phyloP scores from a whole-genome alignment of 1,284 basidiomycete species.

The Trichosporon inkin region DNA sequence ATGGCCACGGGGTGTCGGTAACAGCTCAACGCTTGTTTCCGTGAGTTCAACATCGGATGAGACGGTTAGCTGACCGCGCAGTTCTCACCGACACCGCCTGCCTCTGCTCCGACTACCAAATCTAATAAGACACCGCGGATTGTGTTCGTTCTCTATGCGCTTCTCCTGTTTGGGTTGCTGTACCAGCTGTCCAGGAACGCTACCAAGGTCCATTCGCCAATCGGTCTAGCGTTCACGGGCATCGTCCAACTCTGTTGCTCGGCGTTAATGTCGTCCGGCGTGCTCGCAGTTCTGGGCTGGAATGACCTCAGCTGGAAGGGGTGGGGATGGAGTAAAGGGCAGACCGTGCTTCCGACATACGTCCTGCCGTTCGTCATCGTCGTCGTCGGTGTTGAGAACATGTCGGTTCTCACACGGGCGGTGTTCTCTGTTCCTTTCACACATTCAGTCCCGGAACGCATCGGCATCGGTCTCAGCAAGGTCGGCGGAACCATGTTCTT shows the following conservation, averaged over 20 bases:
- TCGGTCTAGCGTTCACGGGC: conserved; percentile 90
- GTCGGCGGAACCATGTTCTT: conserved; percentile 88
- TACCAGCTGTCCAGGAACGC: conserved; percentile 67
- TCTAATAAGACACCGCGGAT: conserved; percentile 57
- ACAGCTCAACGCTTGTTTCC: conserved; percentile 22
- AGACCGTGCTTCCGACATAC: conserved; percentile 51
- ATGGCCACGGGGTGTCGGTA: conserved; percentile 13
- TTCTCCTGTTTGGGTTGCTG: conserved; percentile 72
- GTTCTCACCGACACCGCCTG: conserved; percentile 3
- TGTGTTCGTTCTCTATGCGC: conserved; percentile 71
- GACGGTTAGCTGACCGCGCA: neutral
- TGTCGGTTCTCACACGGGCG: conserved; percentile 84
- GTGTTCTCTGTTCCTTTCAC: conserved; percentile 85
- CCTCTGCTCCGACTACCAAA: neutral
- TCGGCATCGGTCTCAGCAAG: conserved; percentile 79
- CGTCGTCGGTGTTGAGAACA: conserved; percentile 94
- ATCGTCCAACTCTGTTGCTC: conserved; percentile 84
- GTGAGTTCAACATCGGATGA: conserved; percentile 24
- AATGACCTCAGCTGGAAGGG: conserved; percentile 33
- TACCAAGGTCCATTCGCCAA: conserved; percentile 80
- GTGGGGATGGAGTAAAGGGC: conserved; percentile 33
- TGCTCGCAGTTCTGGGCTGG: conserved; percentile 51
- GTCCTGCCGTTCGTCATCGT: conserved; percentile 89
- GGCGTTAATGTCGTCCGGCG: conserved; percentile 86
- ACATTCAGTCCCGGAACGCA: conserved; percentile 84